Conservation (phyloP, 495 filamentous ascomycete genomes). For the Podospora comata region DNA sequence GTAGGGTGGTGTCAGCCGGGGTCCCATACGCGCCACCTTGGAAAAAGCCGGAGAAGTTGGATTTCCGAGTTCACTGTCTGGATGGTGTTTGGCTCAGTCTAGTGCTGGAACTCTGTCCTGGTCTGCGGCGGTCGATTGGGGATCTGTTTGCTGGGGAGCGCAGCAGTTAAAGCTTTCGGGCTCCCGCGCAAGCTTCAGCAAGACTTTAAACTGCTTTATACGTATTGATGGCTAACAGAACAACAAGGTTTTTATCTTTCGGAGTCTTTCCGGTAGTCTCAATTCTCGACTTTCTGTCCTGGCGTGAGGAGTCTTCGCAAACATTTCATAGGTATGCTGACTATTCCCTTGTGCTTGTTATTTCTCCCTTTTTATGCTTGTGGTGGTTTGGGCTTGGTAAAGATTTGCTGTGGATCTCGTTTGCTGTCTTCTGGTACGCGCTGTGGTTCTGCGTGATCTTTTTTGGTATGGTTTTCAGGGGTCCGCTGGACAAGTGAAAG, state of each 20-base stretch:
- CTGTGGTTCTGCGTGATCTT: too few species aligned
- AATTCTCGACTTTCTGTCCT: not conserved
- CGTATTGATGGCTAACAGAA: not conserved
- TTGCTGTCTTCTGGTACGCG: not conserved
- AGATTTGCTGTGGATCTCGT: not conserved
- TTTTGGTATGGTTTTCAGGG: too few species aligned
- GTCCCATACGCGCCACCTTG: too few species aligned
- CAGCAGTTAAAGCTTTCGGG: not conserved
- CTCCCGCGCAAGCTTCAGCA: not conserved
- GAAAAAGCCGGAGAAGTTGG: too few species aligned
- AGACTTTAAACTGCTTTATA: not conserved
- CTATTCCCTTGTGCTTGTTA: not conserved
- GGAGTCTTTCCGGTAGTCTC: not conserved
- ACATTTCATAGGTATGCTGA: not conserved
- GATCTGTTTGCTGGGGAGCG: not conserved
- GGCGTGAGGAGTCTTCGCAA: not conserved
- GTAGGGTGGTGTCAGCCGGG: too few species aligned
- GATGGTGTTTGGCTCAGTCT: not conserved
- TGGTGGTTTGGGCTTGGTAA: not conserved
- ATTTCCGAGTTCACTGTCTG: too few species aligned
- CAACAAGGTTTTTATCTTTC: not conserved
- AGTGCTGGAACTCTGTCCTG: not conserved
- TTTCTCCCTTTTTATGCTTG: not conserved
- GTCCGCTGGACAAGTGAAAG: too few species aligned
- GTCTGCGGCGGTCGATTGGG: not conserved